A percentile compares a stretch with the other conserved stretches of the same genome.
phyloP scores from a whole-genome alignment of 2,329 filamentous ascomycete genomes.

The Epichloe festucae region DNA sequence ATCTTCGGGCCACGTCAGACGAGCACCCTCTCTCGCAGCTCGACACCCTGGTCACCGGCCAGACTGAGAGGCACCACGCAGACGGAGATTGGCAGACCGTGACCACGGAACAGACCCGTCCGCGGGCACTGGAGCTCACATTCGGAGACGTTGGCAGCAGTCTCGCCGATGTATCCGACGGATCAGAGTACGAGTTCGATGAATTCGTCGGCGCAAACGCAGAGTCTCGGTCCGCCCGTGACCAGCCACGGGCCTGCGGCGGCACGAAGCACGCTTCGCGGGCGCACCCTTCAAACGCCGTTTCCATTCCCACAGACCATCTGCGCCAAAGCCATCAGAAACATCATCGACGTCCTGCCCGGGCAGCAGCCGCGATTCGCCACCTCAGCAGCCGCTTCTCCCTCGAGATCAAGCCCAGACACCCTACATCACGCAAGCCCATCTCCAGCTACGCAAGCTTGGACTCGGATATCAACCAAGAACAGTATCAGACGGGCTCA shows the following conservation, averaged over 20 bases:
- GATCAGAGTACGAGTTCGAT: constrained; percentile 9
- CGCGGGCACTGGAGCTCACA: constrained; percentile 12
- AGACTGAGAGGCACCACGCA: constrained; percentile 4
- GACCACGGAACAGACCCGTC: constrained; percentile 16
- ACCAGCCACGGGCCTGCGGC: neutral
- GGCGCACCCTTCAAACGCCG: neutral
- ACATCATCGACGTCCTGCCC: constrained; percentile 9
- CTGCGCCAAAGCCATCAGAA: constrained; percentile 11
- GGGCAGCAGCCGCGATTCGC: constrained; percentile 13
- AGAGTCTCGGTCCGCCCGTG: neutral
- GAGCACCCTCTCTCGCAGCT: constrained; percentile 6
- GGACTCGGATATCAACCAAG: constrained; percentile 12
- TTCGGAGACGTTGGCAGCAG: constrained; percentile 27
- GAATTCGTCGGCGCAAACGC: constrained; percentile 2
- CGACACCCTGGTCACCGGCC: constrained; percentile 6
- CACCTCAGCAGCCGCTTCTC: constrained; percentile 16
- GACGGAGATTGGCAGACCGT: constrained; percentile 26
- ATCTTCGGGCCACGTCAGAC: neutral
- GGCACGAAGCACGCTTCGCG: neutral
- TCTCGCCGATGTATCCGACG: constrained; percentile 31
- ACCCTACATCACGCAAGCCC: constrained; percentile 12
- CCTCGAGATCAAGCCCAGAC: constrained; percentile 1
- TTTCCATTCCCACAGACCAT: neutral
- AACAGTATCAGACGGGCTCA: neutral
- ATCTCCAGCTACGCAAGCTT: constrained; percentile 20